Conservation (phyloP, 78 protist genomes). For the Chrysochromulina tobinii region DNA sequence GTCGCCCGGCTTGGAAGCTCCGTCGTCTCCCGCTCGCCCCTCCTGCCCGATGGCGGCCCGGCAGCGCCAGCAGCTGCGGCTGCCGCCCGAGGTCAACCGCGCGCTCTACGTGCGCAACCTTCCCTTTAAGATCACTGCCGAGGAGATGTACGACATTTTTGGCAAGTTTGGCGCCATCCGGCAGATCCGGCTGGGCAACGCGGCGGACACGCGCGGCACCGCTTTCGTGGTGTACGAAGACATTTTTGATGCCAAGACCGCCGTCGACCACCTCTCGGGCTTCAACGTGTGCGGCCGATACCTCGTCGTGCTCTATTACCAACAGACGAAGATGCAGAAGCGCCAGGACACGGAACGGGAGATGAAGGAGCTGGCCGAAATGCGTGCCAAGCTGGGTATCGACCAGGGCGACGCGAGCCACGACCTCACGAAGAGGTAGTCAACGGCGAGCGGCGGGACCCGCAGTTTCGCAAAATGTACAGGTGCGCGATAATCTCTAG, state of each 20-base stretch:
- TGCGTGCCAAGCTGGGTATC: not conserved
- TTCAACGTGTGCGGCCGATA: constrained; percentile 90
- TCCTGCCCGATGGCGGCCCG: constrained; percentile 2
- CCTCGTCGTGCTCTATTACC: constrained; percentile 83
- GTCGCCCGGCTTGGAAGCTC: too few species aligned
- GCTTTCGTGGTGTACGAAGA: constrained; percentile 97
- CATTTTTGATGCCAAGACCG: constrained; percentile 96
- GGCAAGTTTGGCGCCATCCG: constrained; percentile 95
- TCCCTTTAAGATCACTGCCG: constrained; percentile 89
- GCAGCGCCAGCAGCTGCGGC: constrained; percentile 43
- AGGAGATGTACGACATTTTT: constrained; percentile 92
- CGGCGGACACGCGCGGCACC: constrained; percentile 88
- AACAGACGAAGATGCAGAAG: constrained; percentile 55
- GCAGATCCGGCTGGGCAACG: constrained; percentile 91
- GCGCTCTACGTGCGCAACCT: constrained; percentile 87
- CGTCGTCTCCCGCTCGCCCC: too few species aligned
- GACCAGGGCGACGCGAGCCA: not conserved
- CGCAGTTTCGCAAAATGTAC: too few species aligned
- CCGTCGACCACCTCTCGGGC: constrained; percentile 93
- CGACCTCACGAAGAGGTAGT: too few species aligned
- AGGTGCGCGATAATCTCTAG: too few species aligned
- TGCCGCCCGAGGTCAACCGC: constrained; percentile 95
- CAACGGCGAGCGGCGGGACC: too few species aligned
- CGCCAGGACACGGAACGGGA: constrained; percentile 67
- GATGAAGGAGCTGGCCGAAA: constrained; percentile 59